Evolutionary conservation across 2,329 filamentous ascomycete species (phyloP), one percentile per base, ranked within the genome.

Genomic region (Elsinoe perseae): DNA sequence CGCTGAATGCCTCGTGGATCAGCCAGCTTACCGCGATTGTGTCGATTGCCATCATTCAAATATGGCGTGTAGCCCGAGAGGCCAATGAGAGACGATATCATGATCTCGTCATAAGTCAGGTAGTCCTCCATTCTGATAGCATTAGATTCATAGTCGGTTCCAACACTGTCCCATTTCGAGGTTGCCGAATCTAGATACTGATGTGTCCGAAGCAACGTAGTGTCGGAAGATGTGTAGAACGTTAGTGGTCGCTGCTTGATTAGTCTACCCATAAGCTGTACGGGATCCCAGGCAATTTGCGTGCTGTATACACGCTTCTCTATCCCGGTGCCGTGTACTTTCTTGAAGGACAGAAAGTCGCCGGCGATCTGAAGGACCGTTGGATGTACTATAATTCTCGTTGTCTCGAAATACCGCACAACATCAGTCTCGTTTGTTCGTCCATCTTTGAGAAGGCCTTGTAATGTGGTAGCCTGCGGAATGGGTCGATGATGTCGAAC

Each of bases 51-150:
- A 12, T 62, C 60, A 53, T 69, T 69, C 59, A 68, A 62, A 58
- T 68, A 68, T 57, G 59, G 58, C 3, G 60, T 64, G 2, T 62
- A 63, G 0, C 66, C 64, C 18, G 62, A 64, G 12, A 67, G 66
- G 8, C 64, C 68, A 18, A 69, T 60, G 16, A 69, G 56, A 5
- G 62, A 63, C 3, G 61, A 57, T 3, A 69, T 62, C 65, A 69
- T 66, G 25, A 69, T 68, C 44, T 69, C 68, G 48, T 69, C 67
- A 56, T 69, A 69, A 34, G 59, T 63, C 8, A 69, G 61, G 56
- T 68, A 69, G 6, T 65, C 57, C 3, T 63, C 56, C 16, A 69
- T 57, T 3, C 44, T 56, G 18, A 64, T 57, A 50, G 66, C 64
- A 40, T 57, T 30, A 23, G 61, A 25, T 46, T 68, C 61, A 4